Evolutionary conservation across 495 filamentous ascomycete genomes (phyloP).

Genomic region (Xylaria grammica): DNA sequence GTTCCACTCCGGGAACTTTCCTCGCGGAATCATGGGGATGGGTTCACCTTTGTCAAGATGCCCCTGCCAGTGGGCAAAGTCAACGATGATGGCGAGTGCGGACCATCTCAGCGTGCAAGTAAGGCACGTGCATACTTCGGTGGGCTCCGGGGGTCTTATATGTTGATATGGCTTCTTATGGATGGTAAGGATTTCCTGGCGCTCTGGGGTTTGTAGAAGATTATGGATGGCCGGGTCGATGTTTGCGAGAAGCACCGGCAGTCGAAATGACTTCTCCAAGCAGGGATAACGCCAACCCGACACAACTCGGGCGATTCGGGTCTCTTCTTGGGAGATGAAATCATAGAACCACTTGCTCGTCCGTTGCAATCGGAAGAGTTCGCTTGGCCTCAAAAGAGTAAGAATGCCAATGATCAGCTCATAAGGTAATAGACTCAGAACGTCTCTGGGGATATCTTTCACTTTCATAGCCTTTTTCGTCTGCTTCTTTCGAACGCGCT

Average conservation of each 20-base stretch:
- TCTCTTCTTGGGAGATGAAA: conserved; percentile 49
- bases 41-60: conserved; percentile 55
- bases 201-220: conserved; percentile 41
- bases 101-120: conserved; percentile 60
- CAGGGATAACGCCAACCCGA: conserved; percentile 50
- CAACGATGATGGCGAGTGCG: conserved; percentile 54
- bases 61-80: conserved; percentile 60
- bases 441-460: conserved; percentile 16
- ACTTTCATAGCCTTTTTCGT: conserved; percentile 40
- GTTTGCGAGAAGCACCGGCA: conserved; percentile 47
- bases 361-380: conserved; percentile 48
- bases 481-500: conserved; percentile 50
- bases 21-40: conserved; percentile 55
- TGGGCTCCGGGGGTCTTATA: conserved; percentile 45
- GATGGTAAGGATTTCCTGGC: conserved; percentile 42
- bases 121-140: conserved; percentile 55
- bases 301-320: conserved; percentile 44
- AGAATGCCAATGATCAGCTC: conserved; percentile 56
- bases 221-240: conserved; percentile 43
- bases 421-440: conserved; percentile 50
- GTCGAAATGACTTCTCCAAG: conserved; percentile 53
- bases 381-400: conserved; percentile 48
- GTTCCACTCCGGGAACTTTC: conserved; percentile 53
- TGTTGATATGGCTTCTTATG: conserved; percentile 56
- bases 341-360: conserved; percentile 41